Conservation (phyloP, 177 flowering plant species). For the Telopea speciosissima region DNA sequence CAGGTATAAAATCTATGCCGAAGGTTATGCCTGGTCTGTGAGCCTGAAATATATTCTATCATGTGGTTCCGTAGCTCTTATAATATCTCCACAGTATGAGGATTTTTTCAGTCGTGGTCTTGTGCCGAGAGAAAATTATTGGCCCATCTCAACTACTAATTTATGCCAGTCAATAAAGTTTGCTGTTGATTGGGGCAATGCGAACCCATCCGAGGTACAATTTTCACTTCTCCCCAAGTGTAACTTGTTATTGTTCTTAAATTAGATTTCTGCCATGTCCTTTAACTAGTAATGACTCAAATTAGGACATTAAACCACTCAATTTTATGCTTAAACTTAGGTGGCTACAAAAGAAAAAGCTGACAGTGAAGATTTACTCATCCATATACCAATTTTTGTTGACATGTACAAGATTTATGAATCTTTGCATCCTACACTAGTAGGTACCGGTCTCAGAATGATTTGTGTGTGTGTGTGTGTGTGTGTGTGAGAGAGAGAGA, state of each 20-base stretch:
- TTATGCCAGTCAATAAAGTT: slow-evolving; percentile 58
- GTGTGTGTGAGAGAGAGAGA: no score
- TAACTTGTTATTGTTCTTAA: neutral
- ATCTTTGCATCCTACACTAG: no score
- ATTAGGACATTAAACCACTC: no score
- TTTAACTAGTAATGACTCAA: no score
- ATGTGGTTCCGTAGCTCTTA: slow-evolving; percentile 62
- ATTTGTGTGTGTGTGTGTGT: no score
- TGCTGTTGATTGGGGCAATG: slow-evolving; percentile 78
- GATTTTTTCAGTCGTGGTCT: slow-evolving; percentile 92
- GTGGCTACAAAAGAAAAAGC: no score
- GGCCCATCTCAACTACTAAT: slow-evolving; percentile 45
- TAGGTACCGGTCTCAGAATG: no score
- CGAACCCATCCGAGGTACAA: slow-evolving; percentile 47
- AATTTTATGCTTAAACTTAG: no score
- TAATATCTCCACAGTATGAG: slow-evolving; percentile 61
- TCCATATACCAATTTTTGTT: no score
- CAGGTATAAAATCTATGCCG: slow-evolving; percentile 89
- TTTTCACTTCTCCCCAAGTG: neutral
- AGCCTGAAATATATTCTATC: slow-evolving; percentile 83
- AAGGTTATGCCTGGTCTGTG: slow-evolving; percentile 97
- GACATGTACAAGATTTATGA: no score
- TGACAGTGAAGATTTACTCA: no score
- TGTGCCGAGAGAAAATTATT: slow-evolving; percentile 46
- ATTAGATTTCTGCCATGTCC: no score